phyloP scores from a whole-genome alignment of 2,329 filamentous ascomycete species.

The Lizonia empirigonia region DNA sequence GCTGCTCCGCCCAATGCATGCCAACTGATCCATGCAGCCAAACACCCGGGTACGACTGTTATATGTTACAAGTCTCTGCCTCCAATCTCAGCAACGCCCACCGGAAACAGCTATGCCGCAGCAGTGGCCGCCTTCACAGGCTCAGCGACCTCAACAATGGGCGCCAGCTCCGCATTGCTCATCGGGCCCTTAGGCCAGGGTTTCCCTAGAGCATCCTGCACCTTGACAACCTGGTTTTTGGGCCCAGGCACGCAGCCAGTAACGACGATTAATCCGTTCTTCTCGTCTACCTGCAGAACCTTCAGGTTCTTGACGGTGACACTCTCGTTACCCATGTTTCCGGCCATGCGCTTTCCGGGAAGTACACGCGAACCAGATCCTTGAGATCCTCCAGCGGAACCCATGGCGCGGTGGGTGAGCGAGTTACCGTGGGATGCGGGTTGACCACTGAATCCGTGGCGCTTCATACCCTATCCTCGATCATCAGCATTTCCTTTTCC shows the following conservation, averaged over 20 bases:
- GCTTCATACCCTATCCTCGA: constrained; percentile 78
- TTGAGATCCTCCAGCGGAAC: constrained; percentile 86
- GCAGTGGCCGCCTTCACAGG: constrained; percentile 20
- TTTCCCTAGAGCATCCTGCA: constrained; percentile 93
- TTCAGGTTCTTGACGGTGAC: constrained; percentile 91
- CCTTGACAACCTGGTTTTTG: constrained; percentile 80
- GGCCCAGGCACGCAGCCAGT: constrained; percentile 85
- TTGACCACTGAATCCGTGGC: constrained; percentile 87
- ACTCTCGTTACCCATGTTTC: constrained; percentile 88
- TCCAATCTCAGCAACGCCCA: too few species aligned
- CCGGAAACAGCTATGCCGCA: constrained; percentile 4
- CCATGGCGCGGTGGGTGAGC: constrained; percentile 89
- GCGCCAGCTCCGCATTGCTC: constrained; percentile 30
- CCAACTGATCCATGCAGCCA: not conserved
- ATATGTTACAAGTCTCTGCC: constrained; percentile 1
- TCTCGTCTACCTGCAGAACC: constrained; percentile 84
- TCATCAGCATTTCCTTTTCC: constrained; percentile 8
- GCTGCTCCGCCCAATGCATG: constrained; percentile 3
- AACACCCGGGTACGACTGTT: not conserved
- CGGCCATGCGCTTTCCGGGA: constrained; percentile 97
- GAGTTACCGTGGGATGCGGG: constrained; percentile 94
- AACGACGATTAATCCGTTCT: constrained; percentile 86
- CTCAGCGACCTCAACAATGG: constrained; percentile 15
- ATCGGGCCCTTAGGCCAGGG: constrained; percentile 64
- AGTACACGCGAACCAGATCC: constrained; percentile 90